These are phyloP conservation scores for Rhodotorula paludigena DNA, from an alignment of 768 basidiomycete genomes.

Conservation along the genomic window DNA sequence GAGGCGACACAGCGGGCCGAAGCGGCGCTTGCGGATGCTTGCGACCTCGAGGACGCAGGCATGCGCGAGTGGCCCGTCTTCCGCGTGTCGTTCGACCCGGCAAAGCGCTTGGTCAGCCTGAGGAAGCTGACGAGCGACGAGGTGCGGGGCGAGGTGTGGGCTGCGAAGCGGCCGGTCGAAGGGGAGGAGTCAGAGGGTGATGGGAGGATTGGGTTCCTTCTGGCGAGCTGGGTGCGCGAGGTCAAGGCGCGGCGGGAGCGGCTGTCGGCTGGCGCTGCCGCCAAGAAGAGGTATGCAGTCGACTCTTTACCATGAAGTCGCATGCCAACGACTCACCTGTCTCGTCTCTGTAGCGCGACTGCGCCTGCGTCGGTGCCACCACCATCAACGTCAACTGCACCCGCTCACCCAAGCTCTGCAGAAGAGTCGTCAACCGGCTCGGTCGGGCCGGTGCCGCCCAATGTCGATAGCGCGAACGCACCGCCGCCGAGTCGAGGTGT, in stretches of 20 bases:
- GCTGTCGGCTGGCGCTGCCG: too few relatives aligned
- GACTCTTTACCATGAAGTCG: too few relatives aligned
- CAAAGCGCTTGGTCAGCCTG: not conserved
- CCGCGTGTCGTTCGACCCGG: conserved; percentile 31
- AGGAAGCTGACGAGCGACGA: not conserved
- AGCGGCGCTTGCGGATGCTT: not conserved
- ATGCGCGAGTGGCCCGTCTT: conserved; percentile 24
- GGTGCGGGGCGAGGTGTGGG: conserved; percentile 16
- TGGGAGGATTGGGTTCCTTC: conserved; percentile 28
- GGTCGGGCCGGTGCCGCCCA: too few relatives aligned
- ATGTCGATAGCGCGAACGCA: too few relatives aligned
- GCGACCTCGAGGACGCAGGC: not conserved
- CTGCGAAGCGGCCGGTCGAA: not conserved
- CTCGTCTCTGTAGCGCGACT: too few relatives aligned
- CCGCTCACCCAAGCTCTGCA: too few relatives aligned
- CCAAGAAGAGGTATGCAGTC: too few relatives aligned
- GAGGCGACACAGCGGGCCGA: not conserved
- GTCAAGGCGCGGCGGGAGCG: not conserved
- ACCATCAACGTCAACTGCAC: too few relatives aligned
- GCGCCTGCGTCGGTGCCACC: too few relatives aligned
- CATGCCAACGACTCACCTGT: too few relatives aligned
- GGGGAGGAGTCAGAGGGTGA: not conserved
- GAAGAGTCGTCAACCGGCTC: too few relatives aligned
- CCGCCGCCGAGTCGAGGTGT: too few relatives aligned
- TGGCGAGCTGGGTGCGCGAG: not conserved